A percentile compares a stretch with the other conserved stretches of the same genome.
Conservation (phyloP, 768 basidiomycete genomes). For the Mrakia frigida region DNA sequence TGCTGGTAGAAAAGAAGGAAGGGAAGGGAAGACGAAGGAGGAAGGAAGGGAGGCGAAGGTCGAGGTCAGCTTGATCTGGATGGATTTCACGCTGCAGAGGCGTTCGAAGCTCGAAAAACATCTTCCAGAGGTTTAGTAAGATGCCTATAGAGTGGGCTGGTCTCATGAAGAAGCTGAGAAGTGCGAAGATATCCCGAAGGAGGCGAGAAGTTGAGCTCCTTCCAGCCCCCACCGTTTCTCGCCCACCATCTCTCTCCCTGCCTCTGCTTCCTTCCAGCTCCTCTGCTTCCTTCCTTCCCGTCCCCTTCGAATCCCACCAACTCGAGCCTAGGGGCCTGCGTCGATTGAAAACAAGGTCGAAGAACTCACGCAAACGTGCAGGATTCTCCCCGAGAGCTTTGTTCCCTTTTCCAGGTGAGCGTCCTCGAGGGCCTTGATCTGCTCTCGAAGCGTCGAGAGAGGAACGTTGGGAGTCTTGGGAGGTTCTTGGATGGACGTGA, state of each 20-base stretch:
- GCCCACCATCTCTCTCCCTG: too few species aligned
- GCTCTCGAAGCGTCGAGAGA: slow-evolving; percentile 52
- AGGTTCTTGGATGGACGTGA: slow-evolving; percentile 29
- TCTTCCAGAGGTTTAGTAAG: too few species aligned
- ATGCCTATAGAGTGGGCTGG: too few species aligned
- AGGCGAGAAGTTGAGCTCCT: neutral
- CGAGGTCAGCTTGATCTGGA: neutral
- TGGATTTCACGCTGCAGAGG: neutral
- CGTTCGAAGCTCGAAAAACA: neutral
- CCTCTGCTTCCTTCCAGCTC: too few species aligned
- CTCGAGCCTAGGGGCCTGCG: too few species aligned
- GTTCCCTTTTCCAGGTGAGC: slow-evolving; percentile 65
- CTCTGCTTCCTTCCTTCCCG: too few species aligned
- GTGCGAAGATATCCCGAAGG: too few species aligned
- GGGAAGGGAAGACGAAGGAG: neutral
- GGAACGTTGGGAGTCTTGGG: slow-evolving; percentile 22
- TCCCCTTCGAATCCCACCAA: too few species aligned
- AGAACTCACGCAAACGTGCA: slow-evolving; percentile 62
- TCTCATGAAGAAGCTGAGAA: too few species aligned
- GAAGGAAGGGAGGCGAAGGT: neutral
- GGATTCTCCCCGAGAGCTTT: slow-evolving; percentile 75
- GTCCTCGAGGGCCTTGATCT: slow-evolving; percentile 66
- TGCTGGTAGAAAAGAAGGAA: slow-evolving; percentile 47
- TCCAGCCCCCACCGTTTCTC: neutral
- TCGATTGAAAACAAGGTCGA: too few species aligned